Percentiles rank a stretch among this genome's conserved stretches.
phyloP scores from a whole-genome alignment of 2,329 filamentous ascomycete genomes.

The Tolypocladium endophyticum region DNA sequence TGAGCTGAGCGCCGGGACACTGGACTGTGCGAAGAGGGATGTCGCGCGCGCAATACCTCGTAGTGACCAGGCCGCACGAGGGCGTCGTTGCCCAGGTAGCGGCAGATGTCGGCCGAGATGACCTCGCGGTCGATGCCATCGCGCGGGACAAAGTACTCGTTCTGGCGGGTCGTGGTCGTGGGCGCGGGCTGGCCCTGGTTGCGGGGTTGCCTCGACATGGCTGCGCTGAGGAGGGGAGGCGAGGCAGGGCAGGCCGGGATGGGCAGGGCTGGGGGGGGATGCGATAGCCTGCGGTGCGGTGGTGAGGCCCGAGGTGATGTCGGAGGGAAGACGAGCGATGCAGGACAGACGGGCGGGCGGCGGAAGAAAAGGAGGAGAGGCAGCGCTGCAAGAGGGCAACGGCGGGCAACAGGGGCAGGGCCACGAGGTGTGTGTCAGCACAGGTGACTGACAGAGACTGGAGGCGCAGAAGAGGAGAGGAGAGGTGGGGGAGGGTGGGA shows the following conservation, averaged over 20 bases:
- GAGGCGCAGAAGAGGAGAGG: constrained; percentile 15
- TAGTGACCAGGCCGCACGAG: constrained; percentile 65
- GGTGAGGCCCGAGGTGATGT: constrained; percentile 3
- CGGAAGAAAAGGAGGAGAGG: constrained; percentile 6
- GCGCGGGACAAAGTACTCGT: constrained; percentile 71
- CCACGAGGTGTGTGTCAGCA: constrained; percentile 4
- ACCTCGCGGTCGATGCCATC: constrained; percentile 77
- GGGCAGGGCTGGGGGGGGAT: background rate
- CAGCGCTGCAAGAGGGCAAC: constrained; percentile 1
- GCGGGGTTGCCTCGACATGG: constrained; percentile 30
- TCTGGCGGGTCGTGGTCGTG: constrained; percentile 42
- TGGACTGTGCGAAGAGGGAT: background rate
- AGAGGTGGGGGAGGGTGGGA: background rate
- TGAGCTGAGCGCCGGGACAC: background rate
- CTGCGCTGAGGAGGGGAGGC: constrained; percentile 6
- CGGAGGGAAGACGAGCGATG: constrained; percentile 2
- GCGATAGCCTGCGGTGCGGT: background rate
- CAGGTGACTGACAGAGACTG: constrained; percentile 10
- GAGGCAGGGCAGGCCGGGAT: background rate
- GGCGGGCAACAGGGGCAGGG: constrained; percentile 7
- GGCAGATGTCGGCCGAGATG: constrained; percentile 75
- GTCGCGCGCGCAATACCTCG: constrained; percentile 40
- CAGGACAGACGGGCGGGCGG: constrained; percentile 7
- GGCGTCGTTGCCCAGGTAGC: constrained; percentile 74
- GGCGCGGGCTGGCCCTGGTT: constrained; percentile 21